Conservation (phyloP, 2,329 filamentous ascomycete species). For the Clonostachys sp. region DNA sequence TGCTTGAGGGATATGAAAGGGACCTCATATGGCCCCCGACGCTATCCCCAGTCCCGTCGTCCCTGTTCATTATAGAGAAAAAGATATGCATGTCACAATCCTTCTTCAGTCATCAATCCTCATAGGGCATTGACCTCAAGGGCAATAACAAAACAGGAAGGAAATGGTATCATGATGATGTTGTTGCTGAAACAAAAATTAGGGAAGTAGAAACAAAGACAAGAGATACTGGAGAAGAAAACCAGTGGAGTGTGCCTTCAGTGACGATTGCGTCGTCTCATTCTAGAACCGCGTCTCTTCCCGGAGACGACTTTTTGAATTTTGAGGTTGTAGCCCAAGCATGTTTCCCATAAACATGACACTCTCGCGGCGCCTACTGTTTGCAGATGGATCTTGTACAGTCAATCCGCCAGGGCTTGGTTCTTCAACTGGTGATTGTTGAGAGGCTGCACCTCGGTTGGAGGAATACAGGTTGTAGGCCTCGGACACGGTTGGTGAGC, state of each 20-base stretch:
- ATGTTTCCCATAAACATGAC: conserved; percentile 50
- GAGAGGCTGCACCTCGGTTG: background rate
- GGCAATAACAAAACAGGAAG: background rate
- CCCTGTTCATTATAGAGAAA: background rate
- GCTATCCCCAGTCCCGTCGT: too few species aligned
- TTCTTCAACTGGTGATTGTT: background rate
- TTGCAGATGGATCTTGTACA: conserved; percentile 26
- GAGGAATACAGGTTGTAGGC: conserved; percentile 4
- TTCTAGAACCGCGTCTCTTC: conserved; percentile 38
- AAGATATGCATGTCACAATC: background rate
- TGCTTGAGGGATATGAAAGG: too few species aligned
- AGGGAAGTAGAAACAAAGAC: background rate
- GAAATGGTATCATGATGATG: conserved; percentile 4
- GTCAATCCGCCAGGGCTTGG: conserved; percentile 12
- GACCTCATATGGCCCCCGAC: too few species aligned
- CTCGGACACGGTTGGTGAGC: background rate
- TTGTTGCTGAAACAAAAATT: background rate
- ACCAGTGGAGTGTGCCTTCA: background rate
- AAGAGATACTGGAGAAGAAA: background rate
- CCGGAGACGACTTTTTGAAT: conserved; percentile 47
- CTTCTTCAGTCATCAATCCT: background rate
- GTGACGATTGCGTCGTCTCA: too few species aligned
- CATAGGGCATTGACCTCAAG: too few species aligned
- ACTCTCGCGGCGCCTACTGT: conserved; percentile 54
- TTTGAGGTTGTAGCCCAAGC: conserved; percentile 41